phyloP scores from a whole-genome alignment of 768 basidiomycete species.

The Trametes punicea region DNA sequence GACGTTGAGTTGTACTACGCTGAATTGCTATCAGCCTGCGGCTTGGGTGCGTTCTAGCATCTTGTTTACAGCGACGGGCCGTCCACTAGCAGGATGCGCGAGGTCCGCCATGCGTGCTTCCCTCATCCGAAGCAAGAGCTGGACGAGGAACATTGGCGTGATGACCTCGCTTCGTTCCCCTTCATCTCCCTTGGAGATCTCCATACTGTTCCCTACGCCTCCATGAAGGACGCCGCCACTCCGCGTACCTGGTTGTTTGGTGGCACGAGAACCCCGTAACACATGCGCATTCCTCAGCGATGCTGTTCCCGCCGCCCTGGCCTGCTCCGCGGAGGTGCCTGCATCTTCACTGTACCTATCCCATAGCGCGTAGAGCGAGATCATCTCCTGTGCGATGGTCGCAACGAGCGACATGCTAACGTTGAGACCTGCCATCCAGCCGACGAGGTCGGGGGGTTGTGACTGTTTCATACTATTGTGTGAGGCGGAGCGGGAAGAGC shows the following conservation, averaged over 20 bases:
- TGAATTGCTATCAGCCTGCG: constrained; percentile 14
- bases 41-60: constrained; percentile 71
- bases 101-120: constrained; percentile 59
- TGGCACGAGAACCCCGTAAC: not conserved
- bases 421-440: constrained; percentile 83
- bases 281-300: constrained; percentile 10
- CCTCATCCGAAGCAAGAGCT: constrained; percentile 62
- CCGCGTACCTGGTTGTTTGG: constrained; percentile 18
- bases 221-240: constrained; percentile 28
- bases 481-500: constrained; percentile 48
- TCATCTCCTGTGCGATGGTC: constrained; percentile 86
- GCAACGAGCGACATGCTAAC: constrained; percentile 80
- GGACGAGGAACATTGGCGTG: constrained; percentile 57
- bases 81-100: constrained; percentile 44
- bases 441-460: constrained; percentile 58
- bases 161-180: constrained; percentile 33
- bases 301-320: constrained; percentile 10
- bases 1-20: no score
- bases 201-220: constrained; percentile 28
- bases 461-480: constrained; percentile 36
- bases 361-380: constrained; percentile 88
- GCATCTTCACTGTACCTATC: constrained; percentile 73
- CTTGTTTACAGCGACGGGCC: constrained; percentile 63
- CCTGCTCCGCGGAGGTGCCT: constrained; percentile 26
- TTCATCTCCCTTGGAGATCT: constrained; percentile 25